phyloP scores from a whole-genome alignment of 345 rosid species.

The Euphorbia peplus region DNA sequence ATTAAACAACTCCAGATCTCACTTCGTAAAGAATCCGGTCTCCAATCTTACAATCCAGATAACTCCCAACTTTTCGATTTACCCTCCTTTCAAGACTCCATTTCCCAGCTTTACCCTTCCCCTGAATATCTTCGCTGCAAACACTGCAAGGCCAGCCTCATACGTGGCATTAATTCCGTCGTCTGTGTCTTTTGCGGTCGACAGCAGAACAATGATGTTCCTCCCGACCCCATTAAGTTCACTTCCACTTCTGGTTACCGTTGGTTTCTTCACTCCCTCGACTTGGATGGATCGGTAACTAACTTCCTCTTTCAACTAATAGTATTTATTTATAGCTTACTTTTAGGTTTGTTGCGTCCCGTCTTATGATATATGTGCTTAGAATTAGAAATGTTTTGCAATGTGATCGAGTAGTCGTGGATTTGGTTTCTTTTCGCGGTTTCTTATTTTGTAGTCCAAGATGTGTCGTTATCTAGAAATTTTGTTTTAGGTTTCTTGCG shows the following conservation, averaged over 20 bases:
- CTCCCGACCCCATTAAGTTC: slow-evolving; percentile 67
- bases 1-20: slow-evolving; percentile 54
- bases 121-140: slow-evolving; percentile 62
- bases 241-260: slow-evolving; percentile 52
- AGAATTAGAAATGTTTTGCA: neutral
- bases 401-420: no score
- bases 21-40: slow-evolving; percentile 55
- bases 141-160: slow-evolving; percentile 62
- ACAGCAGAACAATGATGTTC: slow-evolving; percentile 31
- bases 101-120: slow-evolving; percentile 57
- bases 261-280: slow-evolving; percentile 64
- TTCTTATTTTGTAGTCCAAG: no score
- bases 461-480: neutral
- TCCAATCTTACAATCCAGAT: slow-evolving; percentile 50
- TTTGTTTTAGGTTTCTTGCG: neutral
- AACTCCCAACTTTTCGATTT: slow-evolving; percentile 37
- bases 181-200: slow-evolving; percentile 80
- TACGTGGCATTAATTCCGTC: slow-evolving; percentile 53
- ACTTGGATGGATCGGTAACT: slow-evolving; percentile 73
- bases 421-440: no score
- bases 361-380: no score
- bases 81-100: slow-evolving; percentile 41
- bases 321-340: neutral
- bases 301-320: neutral
- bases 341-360: no score